Base-by-base conservation (phyloP, 805 yeast species). In the Kluyveromyces aestuarii region DNA sequence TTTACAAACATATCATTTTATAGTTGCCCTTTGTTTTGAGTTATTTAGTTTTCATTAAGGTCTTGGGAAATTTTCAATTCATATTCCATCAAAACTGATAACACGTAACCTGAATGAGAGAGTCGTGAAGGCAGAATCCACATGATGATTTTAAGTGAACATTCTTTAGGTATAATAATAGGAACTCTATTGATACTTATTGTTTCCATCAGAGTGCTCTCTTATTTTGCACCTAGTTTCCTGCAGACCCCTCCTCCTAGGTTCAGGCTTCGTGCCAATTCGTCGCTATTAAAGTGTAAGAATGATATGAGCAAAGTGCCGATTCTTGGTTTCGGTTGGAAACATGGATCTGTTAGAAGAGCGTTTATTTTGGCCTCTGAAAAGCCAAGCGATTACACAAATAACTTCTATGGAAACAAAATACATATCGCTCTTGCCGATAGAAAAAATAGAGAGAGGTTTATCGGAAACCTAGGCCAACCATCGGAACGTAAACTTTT, bases 401-500 rank as follows among this genome's bases (percentile, higher is more conserved):
- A 58, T 39, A 41, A 47, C 21, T 16, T 13, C 4, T 47, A 33
- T 38, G 50, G 47, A 14, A 35, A 39, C 6, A 45, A 25, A 17
- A 41, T 47, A 13, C 44, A 44, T 16, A 47, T 50, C 2, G 48
- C 50, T 8, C n/a, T 19, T 9, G 37, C 41, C 13, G 52, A 50
- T 27, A 47, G 52, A 17, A 19, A n/a, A 21, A 43, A 51, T 21
- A 48, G 59, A 45, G 52, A 50, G 35, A 37, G 40, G 19, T 52
- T 49, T 21, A 47, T 51, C n/a, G 52, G 45, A 27, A 48, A 42
- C 16, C 35, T 53, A 41, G 52, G 41, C 9, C 46, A 53, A 42
- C 21, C 45, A 21, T 40, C 48, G 18, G 25, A 51, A 10, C 57
- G 56, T 25, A 55, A 73, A 9, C 64, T 87, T 10, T 83, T 72